Conservation (phyloP, 768 basidiomycete genomes). For the Pleurotus eryngii region DNA sequence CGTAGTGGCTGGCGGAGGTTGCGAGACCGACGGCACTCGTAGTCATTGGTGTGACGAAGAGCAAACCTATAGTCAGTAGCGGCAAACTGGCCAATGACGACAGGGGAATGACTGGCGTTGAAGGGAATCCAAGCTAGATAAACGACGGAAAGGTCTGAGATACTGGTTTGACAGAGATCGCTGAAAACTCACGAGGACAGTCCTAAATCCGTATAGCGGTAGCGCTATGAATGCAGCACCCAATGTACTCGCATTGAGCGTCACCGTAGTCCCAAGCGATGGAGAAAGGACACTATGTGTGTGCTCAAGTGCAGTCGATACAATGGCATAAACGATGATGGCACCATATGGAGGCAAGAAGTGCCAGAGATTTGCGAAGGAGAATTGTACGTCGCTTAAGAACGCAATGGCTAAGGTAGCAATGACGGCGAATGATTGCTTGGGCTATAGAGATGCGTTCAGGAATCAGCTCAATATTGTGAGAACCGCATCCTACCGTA, state of each 20-base stretch:
- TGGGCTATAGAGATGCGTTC: constrained; percentile 35
- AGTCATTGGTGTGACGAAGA: constrained; percentile 58
- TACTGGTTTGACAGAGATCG: background rate
- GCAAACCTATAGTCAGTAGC: constrained; percentile 54
- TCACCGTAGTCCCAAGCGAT: constrained; percentile 53
- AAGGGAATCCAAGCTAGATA: constrained; percentile 45
- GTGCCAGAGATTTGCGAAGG: constrained; percentile 34
- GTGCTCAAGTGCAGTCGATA: constrained; percentile 61
- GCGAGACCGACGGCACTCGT: constrained; percentile 42
- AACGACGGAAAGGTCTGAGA: background rate
- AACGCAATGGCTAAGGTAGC: constrained; percentile 53
- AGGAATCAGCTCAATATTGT: too few relatives aligned
- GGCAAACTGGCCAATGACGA: constrained; percentile 57
- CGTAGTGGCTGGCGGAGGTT: constrained; percentile 52
- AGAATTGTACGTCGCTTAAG: constrained; percentile 50
- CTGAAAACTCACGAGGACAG: constrained; percentile 46
- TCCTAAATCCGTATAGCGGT: constrained; percentile 61
- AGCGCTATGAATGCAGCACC: constrained; percentile 63
- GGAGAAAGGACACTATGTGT: constrained; percentile 56
- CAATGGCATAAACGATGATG: constrained; percentile 53
- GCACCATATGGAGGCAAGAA: constrained; percentile 67
- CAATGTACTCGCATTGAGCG: constrained; percentile 52
- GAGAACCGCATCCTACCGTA: constrained; percentile 34
- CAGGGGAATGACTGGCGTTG: constrained; percentile 52
- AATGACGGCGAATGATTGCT: constrained; percentile 44